Evolutionary conservation across 2,329 filamentous ascomycete genomes (phyloP).

Genomic region (Fusarium goolgardi): DNA sequence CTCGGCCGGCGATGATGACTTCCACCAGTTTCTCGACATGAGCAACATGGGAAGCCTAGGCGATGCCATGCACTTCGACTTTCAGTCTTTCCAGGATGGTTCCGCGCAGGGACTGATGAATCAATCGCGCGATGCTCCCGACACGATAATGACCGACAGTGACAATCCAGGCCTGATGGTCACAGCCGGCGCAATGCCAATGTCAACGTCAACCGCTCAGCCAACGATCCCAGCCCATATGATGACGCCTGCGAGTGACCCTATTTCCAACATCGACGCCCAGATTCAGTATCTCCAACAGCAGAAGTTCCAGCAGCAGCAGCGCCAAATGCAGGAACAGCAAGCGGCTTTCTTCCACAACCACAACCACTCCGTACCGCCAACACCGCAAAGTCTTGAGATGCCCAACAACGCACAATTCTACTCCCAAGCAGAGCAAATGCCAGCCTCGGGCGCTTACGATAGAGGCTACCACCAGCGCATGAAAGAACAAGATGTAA

Average conservation of each 20-base stretch:
- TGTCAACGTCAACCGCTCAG: slow-evolving; percentile 60
- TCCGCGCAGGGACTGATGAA: slow-evolving; percentile 50
- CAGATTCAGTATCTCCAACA: slow-evolving; percentile 75
- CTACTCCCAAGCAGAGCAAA: slow-evolving; percentile 68
- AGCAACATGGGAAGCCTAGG: slow-evolving; percentile 64
- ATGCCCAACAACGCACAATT: slow-evolving; percentile 69
- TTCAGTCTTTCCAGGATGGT: slow-evolving; percentile 63
- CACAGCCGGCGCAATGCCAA: slow-evolving; percentile 53
- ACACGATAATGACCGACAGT: slow-evolving; percentile 53
- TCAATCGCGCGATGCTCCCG: slow-evolving; percentile 48
- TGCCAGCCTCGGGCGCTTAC: slow-evolving; percentile 68
- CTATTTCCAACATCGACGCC: slow-evolving; percentile 70
- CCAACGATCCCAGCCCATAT: slow-evolving; percentile 60
- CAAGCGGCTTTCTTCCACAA: slow-evolving; percentile 65
- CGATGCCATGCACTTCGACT: slow-evolving; percentile 70
- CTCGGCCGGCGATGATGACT: slow-evolving; percentile 67
- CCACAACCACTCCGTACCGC: slow-evolving; percentile 74
- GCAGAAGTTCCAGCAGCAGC: slow-evolving; percentile 71
- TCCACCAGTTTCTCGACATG: slow-evolving; percentile 73
- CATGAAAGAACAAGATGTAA: slow-evolving; percentile 74
- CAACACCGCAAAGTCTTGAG: slow-evolving; percentile 84
- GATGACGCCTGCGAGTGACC: slow-evolving; percentile 60
- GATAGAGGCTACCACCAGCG: slow-evolving; percentile 73
- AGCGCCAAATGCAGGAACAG: slow-evolving; percentile 68
- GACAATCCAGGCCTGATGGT: slow-evolving; percentile 49